A percentile compares a stretch with the other conserved stretches of the same genome.
phyloP scores from a whole-genome alignment of 2,329 filamentous ascomycete species.

The Fusarium keratoplasticum region DNA sequence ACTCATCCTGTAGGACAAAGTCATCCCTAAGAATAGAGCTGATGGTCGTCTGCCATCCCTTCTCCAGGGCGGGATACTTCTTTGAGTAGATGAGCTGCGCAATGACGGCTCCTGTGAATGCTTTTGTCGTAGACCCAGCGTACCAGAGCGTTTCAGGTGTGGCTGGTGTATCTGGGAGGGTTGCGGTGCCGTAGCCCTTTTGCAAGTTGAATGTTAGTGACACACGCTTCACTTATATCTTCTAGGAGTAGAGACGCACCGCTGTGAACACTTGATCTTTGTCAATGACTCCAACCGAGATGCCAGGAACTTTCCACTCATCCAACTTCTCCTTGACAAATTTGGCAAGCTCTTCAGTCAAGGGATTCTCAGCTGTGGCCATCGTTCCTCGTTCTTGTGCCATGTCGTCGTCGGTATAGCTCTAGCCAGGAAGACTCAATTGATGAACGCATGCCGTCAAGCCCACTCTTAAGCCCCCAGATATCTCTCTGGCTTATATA shows the following conservation, averaged over 20 bases:
- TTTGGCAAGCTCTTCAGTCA: slow-evolving; percentile 6
- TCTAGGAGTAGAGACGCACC: slow-evolving; percentile 18
- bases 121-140: slow-evolving; percentile 67
- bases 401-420: neutral
- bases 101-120: slow-evolving; percentile 62
- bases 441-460: neutral
- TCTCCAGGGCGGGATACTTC: slow-evolving; percentile 34
- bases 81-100: slow-evolving; percentile 63
- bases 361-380: neutral
- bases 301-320: slow-evolving; percentile 44
- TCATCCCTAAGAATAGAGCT: slow-evolving; percentile 61
- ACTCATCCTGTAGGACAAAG: slow-evolving; percentile 61
- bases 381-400: neutral
- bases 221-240: neutral
- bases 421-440: neutral
- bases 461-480: neutral
- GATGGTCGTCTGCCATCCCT: slow-evolving; percentile 61
- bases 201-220: neutral
- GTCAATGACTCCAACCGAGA: slow-evolving; percentile 46
- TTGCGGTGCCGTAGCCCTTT: slow-evolving; percentile 47
- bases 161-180: slow-evolving; percentile 53
- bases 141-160: slow-evolving; percentile 64
- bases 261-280: slow-evolving; percentile 39
- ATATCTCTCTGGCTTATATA: neutral
- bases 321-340: slow-evolving; percentile 27